Evolutionary conservation across 2,329 filamentous ascomycete genomes (phyloP), one percentile per base, ranked within the genome.

Genomic region (Pezicula neosporulosa): DNA sequence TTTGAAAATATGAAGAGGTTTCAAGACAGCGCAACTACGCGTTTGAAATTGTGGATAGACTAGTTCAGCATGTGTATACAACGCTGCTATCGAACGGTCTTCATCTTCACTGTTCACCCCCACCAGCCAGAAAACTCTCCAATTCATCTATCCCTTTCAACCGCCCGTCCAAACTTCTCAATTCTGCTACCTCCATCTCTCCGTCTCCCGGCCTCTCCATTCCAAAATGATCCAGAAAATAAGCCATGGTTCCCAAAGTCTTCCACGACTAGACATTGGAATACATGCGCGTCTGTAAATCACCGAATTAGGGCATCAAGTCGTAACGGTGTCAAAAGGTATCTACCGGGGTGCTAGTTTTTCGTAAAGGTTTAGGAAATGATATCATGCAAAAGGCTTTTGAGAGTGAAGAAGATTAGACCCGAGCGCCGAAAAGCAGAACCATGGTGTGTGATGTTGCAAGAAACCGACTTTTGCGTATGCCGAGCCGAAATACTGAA

Each of bases 401-500:
- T 48, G 24, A 6, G 39, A 18, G 46, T 53, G 39, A 12, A 47
- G 56, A 58, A 60, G 54, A 60, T 54, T 60, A 58, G 63, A 61
- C 63, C 64, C 60, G 60, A 56, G 63, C 65, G 64, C 64, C 64
- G 59, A 61, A 57, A 60, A 64, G 55, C 54, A 63, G 27, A 57
- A 63, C 59, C 63, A 54, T 60, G 55, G 59, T 44, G 59, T 44
- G 54, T 55, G 51, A 55, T 52, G 49, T 49, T 51, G 51, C 54
- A 55, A 49, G 55, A 43, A 52, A 51, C 30, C 35, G 49, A 56
- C 52, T 49, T 54, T 55, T 58, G 61, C 58, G 58, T 55, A 60
- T 61, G 57, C 58, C 56, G 61, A 62, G 56, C 56, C 55, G 53
- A 53, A 56, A 59, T 62, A 60, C 58, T 60, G 57, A 64, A 64